These are phyloP conservation scores for Sodiomyces alkalinus DNA, from an alignment of 2,329 filamentous ascomycete species.

Conservation along the genomic window DNA sequence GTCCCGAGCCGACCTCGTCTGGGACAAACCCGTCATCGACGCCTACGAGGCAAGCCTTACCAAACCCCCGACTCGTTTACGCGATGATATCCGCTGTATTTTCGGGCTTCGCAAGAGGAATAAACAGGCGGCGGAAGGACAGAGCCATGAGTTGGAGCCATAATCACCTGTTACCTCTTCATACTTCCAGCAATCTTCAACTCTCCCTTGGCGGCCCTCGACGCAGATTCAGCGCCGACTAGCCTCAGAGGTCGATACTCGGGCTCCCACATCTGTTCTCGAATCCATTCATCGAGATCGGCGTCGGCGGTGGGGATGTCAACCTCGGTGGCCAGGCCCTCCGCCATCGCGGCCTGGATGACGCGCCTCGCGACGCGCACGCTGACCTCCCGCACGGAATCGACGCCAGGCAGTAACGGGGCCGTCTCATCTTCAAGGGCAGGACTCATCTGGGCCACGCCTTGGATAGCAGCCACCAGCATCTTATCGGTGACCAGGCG, in stretches of 20 bases:
- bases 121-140: slow-evolving; percentile 3
- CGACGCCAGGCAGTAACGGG: slow-evolving; percentile 62
- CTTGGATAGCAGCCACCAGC: slow-evolving; percentile 66
- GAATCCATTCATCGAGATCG: slow-evolving; percentile 55
- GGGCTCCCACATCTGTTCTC: slow-evolving; percentile 68
- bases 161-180: too few species aligned
- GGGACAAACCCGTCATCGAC: slow-evolving; percentile 45
- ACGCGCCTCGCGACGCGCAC: slow-evolving; percentile 64
- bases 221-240: slow-evolving; percentile 36
- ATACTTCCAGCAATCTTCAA: slow-evolving; percentile 31
- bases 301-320: slow-evolving; percentile 43
- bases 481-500: slow-evolving; percentile 58
- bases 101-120: slow-evolving; percentile 19
- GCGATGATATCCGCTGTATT: slow-evolving; percentile 34
- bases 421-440: slow-evolving; percentile 46
- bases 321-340: slow-evolving; percentile 49
- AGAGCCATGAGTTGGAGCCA: too few species aligned
- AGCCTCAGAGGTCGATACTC: slow-evolving; percentile 48
- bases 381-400: slow-evolving; percentile 58
- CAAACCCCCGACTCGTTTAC: slow-evolving; percentile 34
- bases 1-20: slow-evolving; percentile 41
- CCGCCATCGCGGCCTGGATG: slow-evolving; percentile 54
- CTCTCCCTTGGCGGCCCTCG: slow-evolving; percentile 43
- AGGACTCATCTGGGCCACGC: slow-evolving; percentile 56
- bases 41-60: slow-evolving; percentile 38